These are phyloP conservation scores for Trichoderma sp. DNA, from an alignment of 2,329 filamentous ascomycete genomes.

Conservation along the genomic window DNA sequence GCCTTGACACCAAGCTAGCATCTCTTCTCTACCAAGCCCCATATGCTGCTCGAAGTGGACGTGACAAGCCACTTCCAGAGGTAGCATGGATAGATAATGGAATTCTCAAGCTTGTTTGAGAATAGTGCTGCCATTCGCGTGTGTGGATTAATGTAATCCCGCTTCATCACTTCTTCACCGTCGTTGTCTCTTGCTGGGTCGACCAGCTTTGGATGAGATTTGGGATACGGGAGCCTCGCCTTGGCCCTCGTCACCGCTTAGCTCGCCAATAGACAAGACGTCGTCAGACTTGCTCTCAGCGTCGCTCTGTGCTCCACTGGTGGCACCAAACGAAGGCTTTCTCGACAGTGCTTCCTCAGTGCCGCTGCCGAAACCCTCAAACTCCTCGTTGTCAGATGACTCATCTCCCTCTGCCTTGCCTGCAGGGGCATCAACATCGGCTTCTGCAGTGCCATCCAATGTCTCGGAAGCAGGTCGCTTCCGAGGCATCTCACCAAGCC, in stretches of 20 bases:
- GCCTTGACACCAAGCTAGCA: background rate
- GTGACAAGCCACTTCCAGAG: background rate
- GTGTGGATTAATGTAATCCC: background rate
- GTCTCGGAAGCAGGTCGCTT: slow-evolving; percentile 66
- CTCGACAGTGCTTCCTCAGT: slow-evolving; percentile 33
- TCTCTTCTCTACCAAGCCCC: background rate
- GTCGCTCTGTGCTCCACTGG: slow-evolving; percentile 34
- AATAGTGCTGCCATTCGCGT: background rate
- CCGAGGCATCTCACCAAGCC: slow-evolving; percentile 80
- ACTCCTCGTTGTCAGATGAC: slow-evolving; percentile 36
- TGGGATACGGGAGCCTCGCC: slow-evolving; percentile 20
- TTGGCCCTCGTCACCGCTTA: slow-evolving; percentile 36
- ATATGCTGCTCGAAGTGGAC: background rate
- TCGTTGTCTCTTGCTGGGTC: slow-evolving; percentile 28
- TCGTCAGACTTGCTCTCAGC: slow-evolving; percentile 42
- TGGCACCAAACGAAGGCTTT: slow-evolving; percentile 32
- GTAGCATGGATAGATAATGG: background rate
- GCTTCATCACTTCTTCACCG: slow-evolving; percentile 21
- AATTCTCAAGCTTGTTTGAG: background rate
- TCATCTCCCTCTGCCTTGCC: slow-evolving; percentile 32
- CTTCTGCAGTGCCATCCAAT: slow-evolving; percentile 41
- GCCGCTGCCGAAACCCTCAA: slow-evolving; percentile 38
- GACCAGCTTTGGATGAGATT: slow-evolving; percentile 14
- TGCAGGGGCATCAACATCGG: slow-evolving; percentile 26
- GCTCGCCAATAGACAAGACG: slow-evolving; percentile 29